Evolutionary conservation across 768 basidiomycete genomes (phyloP).

Genomic region (Hericium alpestre): DNA sequence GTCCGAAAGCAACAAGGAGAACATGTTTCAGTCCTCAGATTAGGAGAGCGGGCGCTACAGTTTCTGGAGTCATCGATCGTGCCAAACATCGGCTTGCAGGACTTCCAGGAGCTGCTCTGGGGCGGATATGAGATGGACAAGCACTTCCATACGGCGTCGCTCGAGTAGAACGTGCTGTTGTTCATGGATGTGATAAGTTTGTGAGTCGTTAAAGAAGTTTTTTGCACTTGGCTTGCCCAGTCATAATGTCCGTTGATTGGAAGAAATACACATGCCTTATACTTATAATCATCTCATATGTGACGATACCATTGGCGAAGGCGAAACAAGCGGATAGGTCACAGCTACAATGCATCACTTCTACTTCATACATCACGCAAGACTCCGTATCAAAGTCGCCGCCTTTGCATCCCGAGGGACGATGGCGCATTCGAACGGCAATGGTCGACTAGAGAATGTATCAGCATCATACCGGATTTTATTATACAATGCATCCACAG

Average conservation of each 20-base stretch:
- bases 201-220: too few species aligned
- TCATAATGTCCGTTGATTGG: too few species aligned
- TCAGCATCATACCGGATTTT: background rate
- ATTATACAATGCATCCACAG: background rate
- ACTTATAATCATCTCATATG: too few species aligned
- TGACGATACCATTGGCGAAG: too few species aligned
- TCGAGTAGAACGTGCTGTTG: conserved; percentile 88
- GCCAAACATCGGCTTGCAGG: conserved; percentile 84
- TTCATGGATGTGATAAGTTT: conserved; percentile 62
- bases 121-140: conserved; percentile 98
- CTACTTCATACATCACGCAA: background rate
- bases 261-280: too few species aligned
- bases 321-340: too few species aligned
- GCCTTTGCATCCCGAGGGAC: background rate
- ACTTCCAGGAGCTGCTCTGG: conserved; percentile 80
- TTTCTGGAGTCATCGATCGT: conserved; percentile 95
- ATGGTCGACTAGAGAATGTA: background rate
- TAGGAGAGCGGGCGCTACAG: conserved; percentile 99
- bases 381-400: background rate
- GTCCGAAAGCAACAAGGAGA: conserved; percentile 82
- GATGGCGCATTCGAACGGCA: background rate
- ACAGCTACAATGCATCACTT: too few species aligned
- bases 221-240: too few species aligned
- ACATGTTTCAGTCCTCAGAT: conserved; percentile 99
- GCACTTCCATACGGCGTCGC: conserved; percentile 82